Base-by-base conservation (phyloP, 305 asterid species). In the Plantago coronopus region DNA sequence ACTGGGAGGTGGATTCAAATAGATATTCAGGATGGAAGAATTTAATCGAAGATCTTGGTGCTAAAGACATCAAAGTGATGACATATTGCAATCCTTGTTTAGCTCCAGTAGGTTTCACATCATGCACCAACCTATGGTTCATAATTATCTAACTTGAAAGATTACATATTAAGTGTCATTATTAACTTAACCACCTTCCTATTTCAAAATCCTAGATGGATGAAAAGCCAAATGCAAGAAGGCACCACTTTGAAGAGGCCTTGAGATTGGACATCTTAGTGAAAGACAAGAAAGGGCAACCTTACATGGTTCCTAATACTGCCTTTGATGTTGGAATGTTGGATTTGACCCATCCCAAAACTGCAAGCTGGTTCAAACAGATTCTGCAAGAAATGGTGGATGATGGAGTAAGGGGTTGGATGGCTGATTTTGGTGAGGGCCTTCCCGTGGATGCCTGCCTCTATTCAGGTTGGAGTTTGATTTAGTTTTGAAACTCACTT, bases 341-440 rank as follows among this genome's bases (percentile, higher is more conserved):
- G 80, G 98, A 91, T 69, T 70, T 88, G 70, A 91, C 98, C 31
- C 87, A 91, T 72, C 96, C 98, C 16, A 64, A 57, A 37, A 77
- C 95, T 37, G 72, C 78, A 48, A 62, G 60, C 48, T 91, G 96
- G 98, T 91, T 88, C 80, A 91, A 88, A 73, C 94, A 87, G 77
- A 76, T 88, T 48, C 61, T 88, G 75, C 74, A 68, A 61, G 94
- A 83, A 75, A 88, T 91, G 98, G 95, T 88, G 68, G 85, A 82
- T 64, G 96, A 82, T 72, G 98, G 98, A 69, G 96, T 91, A 20
- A 45, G 96, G 68, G 98, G 98, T 50, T 88, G 98, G 98, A 91
- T 91, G 98, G 98, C 98, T 31, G 98, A 91, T 82, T 91, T 91
- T 48, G 98, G 96, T 17, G 96, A 91, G 82, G 98, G 96, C 74